Base-by-base conservation (phyloP, 257 asterid species). In the Leonotis leonurus region DNA sequence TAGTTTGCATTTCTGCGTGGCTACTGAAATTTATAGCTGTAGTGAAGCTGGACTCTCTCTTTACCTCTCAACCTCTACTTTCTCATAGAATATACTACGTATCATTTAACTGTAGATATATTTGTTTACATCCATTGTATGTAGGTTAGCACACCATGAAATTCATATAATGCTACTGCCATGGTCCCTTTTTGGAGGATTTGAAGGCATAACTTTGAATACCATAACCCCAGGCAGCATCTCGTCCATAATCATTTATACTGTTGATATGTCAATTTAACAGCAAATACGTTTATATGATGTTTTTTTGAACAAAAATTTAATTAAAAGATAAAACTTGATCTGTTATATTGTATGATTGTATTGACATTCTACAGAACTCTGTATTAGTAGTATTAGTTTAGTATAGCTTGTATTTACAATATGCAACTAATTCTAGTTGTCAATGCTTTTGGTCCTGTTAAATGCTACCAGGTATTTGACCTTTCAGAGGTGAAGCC, bases 401-500 rank as follows among this genome's bases (percentile, higher is more conserved):
- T 60, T 46, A 29, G 32, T 55, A 39, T 18, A 17, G 20, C 36
- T 35, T 41, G 4, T 56, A 39, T 41, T 50, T 56, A 25, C 53
- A 4, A 8, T 40, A 13, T 41, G 32, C 69, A 49, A 51, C 39
- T 39, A 30, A 43, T 50, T 59, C 41, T 56, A 50, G 17, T 40
- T 59, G 8, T 8, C 21, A 37, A 41, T 46, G 50, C 44, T 44
- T 21, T 27, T 56, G 44, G 12, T 20, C 45, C 20, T 56, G 36
- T 44, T 26, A 62, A 62, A 69, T 71, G 54, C 46, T 73, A 37
- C 55, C 96, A 93, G 99, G 96, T 93, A 72, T 93, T 87, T 67
- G 99, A 93, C 81, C 96, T 93, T 58, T 77, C 84, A 46, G 65
- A 3, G 5, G 96, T 93, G 75, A 87, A 85, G 86, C 99, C 99